Base-by-base conservation (phyloP, 139 green algal species). In the Axilococcus clingmanii region DNA sequence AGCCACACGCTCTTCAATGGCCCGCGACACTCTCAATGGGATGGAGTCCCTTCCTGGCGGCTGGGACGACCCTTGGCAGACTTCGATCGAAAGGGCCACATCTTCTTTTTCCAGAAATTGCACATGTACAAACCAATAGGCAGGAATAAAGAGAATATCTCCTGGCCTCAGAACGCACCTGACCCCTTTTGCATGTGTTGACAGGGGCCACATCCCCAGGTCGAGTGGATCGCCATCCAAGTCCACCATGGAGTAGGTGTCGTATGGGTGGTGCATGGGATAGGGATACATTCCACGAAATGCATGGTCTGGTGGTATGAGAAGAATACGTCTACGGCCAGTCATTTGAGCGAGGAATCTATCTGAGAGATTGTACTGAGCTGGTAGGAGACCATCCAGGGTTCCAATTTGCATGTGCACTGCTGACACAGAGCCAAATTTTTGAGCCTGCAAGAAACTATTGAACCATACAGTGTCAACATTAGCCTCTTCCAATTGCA, bases 211-310 rank as follows among this genome's bases (percentile, higher is more conserved):
- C 28, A 68, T 47, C 11, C 49, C 41, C 4, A 71, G 30, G 19
- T 83, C 59, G 12, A 46, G 9, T 30, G 41, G 41, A 32, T 49
- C 41, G 15, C 66, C 34, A 41, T 86, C 79, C 15, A 82, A 56
- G 41, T 86, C 68, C 16, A 83, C 65, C 63, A 84, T 83, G 36
- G 68, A 74, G 53, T 84, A 83, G 17, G 57, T 16, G 53, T 91
- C 82, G 54, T 90, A 91, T 6, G 78, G 56, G 63, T 91, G 82
- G 19, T 72, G 50, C 12, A 74, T 34, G n/a, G 82, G 82, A 60
- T 75, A 90, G 8, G 82, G 81, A 54, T 84, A 86, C 52, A 86
- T 46, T 23, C 74, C 74, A 1, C 52, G 23, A 31, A 82, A 81
- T 0, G 66, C 66, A 36, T 73, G 34, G 5, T 52, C 31, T 4